Evolutionary conservation across 768 basidiomycete genomes (phyloP), one percentile per base, ranked within the genome.

Genomic region (Cubamyces sp.): DNA sequence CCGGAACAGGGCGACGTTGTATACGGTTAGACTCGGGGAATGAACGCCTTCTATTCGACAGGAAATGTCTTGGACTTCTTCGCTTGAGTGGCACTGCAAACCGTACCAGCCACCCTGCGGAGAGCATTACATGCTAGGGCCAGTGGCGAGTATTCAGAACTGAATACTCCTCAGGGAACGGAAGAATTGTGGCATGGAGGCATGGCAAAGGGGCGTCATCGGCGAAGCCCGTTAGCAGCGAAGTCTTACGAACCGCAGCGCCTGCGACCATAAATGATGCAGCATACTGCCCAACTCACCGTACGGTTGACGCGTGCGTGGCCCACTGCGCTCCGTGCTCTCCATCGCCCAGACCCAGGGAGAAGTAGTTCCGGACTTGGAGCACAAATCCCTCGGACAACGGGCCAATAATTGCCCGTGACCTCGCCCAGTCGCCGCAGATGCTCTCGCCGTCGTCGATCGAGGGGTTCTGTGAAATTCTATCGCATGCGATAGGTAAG

Each of bases 11-110:
- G n/a, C 30, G 49, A 37, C 12, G 28, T 7, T 18, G 19, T 1
- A 51, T 51, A 50, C n/a, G 57, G 57, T 59, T 51, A 51, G 57
- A 41, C 57, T 59, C 57, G 57, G 57, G 28, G 57, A 51, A 41
- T 43, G 57, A 50, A 53, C 25, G 37, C 2, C 60, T 57, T 62
- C 61, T 62, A 55, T 62, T 62, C 61, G 18, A 30, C 50, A 34
- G 28, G 21, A 34, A 43, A 16, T 18, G 43, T 28, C 18, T 28
- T 18, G 41, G 18, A 42, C 30, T 18, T 39, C 54, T 52, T 52
- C 43, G 42, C 46, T 30, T 11, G 60, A 11, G 60, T 61, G 60
- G 60, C 61, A 62, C 55, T 57, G 61, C 61, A 21, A 25, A 23
- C 48, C 28, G 39, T 50, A 58, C 57, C 48, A 28, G 19, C 45